Evolutionary conservation across 2,329 filamentous ascomycete genomes (phyloP).

Genomic region (Aspergillus puulaauensis): DNA sequence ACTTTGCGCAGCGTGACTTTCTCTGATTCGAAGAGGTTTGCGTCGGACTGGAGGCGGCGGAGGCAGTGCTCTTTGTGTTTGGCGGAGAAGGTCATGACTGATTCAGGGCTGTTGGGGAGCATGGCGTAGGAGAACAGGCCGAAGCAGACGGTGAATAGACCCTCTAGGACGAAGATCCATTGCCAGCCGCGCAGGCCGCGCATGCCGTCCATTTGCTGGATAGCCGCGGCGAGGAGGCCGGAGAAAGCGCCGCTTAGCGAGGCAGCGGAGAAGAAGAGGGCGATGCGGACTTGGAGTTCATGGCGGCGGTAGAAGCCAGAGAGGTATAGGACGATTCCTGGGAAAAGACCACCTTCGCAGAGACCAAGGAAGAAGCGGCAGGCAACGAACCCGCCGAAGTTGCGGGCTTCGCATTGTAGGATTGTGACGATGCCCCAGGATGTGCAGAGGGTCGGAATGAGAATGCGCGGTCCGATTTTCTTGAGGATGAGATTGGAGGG

Average conservation of each 20-base stretch:
- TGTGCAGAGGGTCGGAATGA: conserved; percentile 32
- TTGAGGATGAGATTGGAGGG: conserved; percentile 18
- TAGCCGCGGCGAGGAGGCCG: conserved; percentile 51
- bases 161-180: conserved; percentile 43
- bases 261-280: conserved; percentile 29
- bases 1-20: conserved; percentile 10
- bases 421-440: conserved; percentile 46
- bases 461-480: conserved; percentile 26
- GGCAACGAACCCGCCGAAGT: conserved; percentile 37
- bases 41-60: conserved; percentile 10
- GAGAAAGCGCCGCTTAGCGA: conserved; percentile 45
- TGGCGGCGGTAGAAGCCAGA: conserved; percentile 29
- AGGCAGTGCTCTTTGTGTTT: conserved; percentile 36
- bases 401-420: conserved; percentile 20
- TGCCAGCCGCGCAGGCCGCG: conserved; percentile 38
- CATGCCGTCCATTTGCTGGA: conserved; percentile 42
- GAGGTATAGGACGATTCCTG: conserved; percentile 24
- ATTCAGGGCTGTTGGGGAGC: conserved; percentile 66
- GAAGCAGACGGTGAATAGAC: conserved; percentile 37
- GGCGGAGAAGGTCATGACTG: conserved; percentile 57
- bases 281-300: conserved; percentile 29
- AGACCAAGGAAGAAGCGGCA: conserved; percentile 60
- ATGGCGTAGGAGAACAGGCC: conserved; percentile 52
- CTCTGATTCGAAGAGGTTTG: conserved; percentile 14
- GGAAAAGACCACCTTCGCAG: conserved; percentile 62